These are phyloP conservation scores for Venturia asperata DNA, from an alignment of 2,329 filamentous ascomycete species.

Conservation along the genomic window DNA sequence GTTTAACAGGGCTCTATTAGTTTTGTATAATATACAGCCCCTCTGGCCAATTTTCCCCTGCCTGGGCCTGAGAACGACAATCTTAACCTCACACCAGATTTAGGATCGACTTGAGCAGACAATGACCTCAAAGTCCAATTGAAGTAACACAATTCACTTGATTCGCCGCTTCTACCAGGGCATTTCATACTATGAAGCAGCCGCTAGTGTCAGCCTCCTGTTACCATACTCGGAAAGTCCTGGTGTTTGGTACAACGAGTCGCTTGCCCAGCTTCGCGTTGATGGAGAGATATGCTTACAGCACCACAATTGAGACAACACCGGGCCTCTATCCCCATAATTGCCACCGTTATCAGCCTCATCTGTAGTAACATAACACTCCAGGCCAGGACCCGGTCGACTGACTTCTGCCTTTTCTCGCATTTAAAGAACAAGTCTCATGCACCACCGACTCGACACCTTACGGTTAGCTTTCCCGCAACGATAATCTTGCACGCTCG, in stretches of 20 bases:
- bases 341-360: neutral
- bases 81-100: neutral
- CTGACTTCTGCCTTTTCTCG: neutral
- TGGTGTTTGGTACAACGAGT: neutral
- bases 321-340: neutral
- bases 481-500: neutral
- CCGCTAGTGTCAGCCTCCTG: neutral
- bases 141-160: neutral
- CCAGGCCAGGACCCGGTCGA: neutral
- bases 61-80: neutral
- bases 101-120: neutral
- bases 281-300: neutral
- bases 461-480: neutral
- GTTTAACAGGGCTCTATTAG: too few relatives aligned
- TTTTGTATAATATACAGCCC: neutral
- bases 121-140: too few relatives aligned
- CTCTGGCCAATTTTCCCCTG: neutral
- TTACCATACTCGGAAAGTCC: neutral
- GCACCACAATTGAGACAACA: neutral
- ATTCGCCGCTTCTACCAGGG: neutral
- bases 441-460: neutral
- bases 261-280: neutral
- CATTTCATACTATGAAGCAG: neutral
- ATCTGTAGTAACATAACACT: neutral
- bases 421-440: neutral